Evolutionary conservation across 495 filamentous ascomycete species (phyloP).

Genomic region (Daldinia vernicosa): DNA sequence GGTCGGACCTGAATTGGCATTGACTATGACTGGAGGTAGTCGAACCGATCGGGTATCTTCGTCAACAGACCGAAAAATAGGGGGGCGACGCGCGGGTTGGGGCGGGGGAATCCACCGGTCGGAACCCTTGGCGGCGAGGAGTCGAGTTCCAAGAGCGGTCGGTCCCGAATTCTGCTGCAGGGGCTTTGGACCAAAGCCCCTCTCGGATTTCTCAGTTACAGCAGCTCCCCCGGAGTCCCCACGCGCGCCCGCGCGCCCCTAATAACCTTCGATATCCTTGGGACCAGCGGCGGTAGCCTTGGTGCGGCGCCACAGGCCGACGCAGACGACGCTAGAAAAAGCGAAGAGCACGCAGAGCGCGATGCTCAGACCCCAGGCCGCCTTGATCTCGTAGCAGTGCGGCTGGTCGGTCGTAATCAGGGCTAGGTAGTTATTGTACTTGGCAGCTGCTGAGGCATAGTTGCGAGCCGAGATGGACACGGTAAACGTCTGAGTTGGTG

Average conservation of each 20-base stretch:
- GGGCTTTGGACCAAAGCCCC: slow-evolving; percentile 9
- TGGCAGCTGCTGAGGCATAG: slow-evolving; percentile 37
- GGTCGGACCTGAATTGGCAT: slow-evolving; percentile 24
- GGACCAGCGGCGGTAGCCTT: slow-evolving; percentile 17
- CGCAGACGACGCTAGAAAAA: slow-evolving; percentile 66
- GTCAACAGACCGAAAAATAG: slow-evolving; percentile 29
- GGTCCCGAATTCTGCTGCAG: slow-evolving; percentile 39
- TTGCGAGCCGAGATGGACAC: slow-evolving; percentile 35
- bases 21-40: slow-evolving; percentile 20
- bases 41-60: slow-evolving; percentile 34
- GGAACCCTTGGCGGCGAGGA: slow-evolving; percentile 29
- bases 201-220: slow-evolving; percentile 5
- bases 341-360: slow-evolving; percentile 81
- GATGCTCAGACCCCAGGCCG: slow-evolving; percentile 88
- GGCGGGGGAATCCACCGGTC: slow-evolving; percentile 34
- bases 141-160: slow-evolving; percentile 42
- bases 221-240: slow-evolving; percentile 26
- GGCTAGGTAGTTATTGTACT: slow-evolving; percentile 43
- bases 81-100: slow-evolving; percentile 38
- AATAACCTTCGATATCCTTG: slow-evolving; percentile 57
- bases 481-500: slow-evolving; percentile 34
- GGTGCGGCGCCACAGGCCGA: slow-evolving; percentile 63
- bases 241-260: slow-evolving; percentile 56
- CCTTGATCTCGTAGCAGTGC: slow-evolving; percentile 86
- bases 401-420: slow-evolving; percentile 59